Evolutionary conservation across 2,329 filamentous ascomycete genomes (phyloP), one percentile per base, ranked within the genome.

Genomic region (Microdochium trichocladiopsis): DNA sequence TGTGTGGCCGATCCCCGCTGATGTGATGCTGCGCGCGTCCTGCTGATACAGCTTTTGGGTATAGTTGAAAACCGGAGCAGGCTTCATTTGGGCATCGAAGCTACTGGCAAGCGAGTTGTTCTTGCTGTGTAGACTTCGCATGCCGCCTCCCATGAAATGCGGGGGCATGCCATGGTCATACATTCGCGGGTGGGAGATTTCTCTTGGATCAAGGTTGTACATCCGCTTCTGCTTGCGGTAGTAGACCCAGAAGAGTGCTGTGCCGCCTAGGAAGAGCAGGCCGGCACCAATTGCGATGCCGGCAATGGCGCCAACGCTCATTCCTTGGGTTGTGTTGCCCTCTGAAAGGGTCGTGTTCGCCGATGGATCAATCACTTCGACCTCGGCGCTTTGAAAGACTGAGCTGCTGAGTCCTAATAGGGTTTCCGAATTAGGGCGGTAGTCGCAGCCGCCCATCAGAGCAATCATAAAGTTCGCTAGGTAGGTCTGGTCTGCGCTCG

Each of bases 201-300:
- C 54, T 4, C 53, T 55, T 16, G 70, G 60, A n/a, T 65, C 59
- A 22, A 60, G 57, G 5, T 63, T 58, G 37, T 65, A 66, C 22
- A 61, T n/a, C 6, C 57, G 61, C 45, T 68, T 68, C 56, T 78
- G 71, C 22, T 67, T 69, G 8, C 73, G 70, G 58, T 73, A 76
- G 63, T 82, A 75, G 1, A 80, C 55, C 51, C 69, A 58, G 50
- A 82, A 73, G 1, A 83, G 66, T 2, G 62, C 70, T 1, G 66
- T 56, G 2, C 69, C 70, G 1, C 74, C 68, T 5, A 76, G 36
- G 3, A 81, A 61, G 2, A 74, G 59, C 0, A 77, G 63, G 0
- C 67, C 66, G 8, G 69, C 72, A 14, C 75, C 78, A 1, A 80
- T 62, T 0, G 69, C 71, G 48, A 83, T 82, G 21, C 79, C 79